These are phyloP conservation scores for Conticribra weissflogii DNA, from an alignment of 108 stramenopile species.

Conservation along the genomic window DNA sequence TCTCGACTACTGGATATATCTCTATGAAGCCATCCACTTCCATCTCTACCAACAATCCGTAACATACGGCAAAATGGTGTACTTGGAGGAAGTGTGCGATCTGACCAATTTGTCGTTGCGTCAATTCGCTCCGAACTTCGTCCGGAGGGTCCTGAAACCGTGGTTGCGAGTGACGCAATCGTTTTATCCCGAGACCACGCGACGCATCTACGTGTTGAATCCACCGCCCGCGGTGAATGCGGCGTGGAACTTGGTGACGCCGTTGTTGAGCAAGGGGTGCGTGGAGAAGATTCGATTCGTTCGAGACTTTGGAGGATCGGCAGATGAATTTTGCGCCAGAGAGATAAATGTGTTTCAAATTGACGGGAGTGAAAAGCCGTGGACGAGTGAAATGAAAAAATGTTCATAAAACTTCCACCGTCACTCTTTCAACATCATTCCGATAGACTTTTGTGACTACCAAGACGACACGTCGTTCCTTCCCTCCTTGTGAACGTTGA, in stretches of 20 bases:
- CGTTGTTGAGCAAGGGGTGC: slow-evolving; percentile 38
- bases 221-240: slow-evolving; percentile 31
- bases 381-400: no score
- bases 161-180: slow-evolving; percentile 44
- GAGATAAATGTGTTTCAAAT: no score
- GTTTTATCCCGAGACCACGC: slow-evolving; percentile 48
- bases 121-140: slow-evolving; percentile 44
- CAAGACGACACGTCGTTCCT: no score
- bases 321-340: slow-evolving; percentile 7
- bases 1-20: slow-evolving; percentile 44
- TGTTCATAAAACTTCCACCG: no score
- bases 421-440: no score
- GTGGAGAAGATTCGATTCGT: slow-evolving; percentile 32
- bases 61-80: slow-evolving; percentile 23
- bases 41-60: slow-evolving; percentile 30
- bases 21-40: slow-evolving; percentile 39
- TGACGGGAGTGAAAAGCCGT: no score
- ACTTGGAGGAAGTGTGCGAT: slow-evolving; percentile 36
- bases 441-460: no score
- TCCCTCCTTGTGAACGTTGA: no score
- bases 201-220: slow-evolving; percentile 31
- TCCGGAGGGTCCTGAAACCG: slow-evolving; percentile 31
- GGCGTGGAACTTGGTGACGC: slow-evolving; percentile 46
- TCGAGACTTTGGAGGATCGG: slow-evolving; percentile 20
- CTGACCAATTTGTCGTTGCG: slow-evolving; percentile 16